phyloP scores from a whole-genome alignment of 2,329 filamentous ascomycete species.

The Dothideomycetidae sp. region DNA sequence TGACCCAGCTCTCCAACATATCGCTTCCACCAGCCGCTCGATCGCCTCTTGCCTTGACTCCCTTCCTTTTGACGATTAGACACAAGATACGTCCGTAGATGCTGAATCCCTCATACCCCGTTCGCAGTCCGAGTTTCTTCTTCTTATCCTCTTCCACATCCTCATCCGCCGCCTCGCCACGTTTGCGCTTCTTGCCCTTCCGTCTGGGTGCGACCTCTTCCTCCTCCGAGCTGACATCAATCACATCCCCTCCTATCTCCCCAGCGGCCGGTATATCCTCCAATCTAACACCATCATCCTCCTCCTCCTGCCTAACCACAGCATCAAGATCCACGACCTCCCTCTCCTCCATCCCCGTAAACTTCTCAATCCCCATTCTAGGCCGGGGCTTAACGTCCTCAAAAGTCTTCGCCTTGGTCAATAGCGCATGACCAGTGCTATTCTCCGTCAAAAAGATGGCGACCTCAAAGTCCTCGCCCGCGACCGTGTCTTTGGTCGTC shows the following conservation, averaged over 20 bases:
- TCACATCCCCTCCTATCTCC: conserved; percentile 1
- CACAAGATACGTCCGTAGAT: conserved; percentile 91
- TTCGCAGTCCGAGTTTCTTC: conserved; percentile 78
- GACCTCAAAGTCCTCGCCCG: conserved; percentile 81
- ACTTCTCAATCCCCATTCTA: conserved; percentile 5
- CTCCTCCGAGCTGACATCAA: conserved; percentile 15
- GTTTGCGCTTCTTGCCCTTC: conserved; percentile 17
- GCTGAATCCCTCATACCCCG: conserved; percentile 85
- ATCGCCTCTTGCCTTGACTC: conserved; percentile 25
- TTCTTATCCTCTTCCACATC: conserved; percentile 49
- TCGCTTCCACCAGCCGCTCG: conserved; percentile 19
- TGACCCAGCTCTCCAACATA: conserved; percentile 28
- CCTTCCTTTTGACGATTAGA: conserved; percentile 67
- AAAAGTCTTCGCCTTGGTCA: conserved; percentile 71
- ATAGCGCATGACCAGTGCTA: conserved; percentile 67
- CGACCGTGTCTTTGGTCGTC: conserved; percentile 56
- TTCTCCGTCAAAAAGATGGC: conserved; percentile 86
- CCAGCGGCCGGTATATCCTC: conserved; percentile 40
- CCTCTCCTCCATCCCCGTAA: conserved; percentile 22
- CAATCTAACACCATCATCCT: conserved; percentile 42
- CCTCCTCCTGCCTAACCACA: conserved; percentile 38
- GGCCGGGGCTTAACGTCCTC: conserved; percentile 7
- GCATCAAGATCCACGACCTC: conserved; percentile 32
- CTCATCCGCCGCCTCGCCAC: conserved; percentile 14
- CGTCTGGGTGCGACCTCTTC: conserved; percentile 18